These are phyloP conservation scores for Gastrodia elata DNA, from an alignment of 106 monocot species.

Conservation along the genomic window DNA sequence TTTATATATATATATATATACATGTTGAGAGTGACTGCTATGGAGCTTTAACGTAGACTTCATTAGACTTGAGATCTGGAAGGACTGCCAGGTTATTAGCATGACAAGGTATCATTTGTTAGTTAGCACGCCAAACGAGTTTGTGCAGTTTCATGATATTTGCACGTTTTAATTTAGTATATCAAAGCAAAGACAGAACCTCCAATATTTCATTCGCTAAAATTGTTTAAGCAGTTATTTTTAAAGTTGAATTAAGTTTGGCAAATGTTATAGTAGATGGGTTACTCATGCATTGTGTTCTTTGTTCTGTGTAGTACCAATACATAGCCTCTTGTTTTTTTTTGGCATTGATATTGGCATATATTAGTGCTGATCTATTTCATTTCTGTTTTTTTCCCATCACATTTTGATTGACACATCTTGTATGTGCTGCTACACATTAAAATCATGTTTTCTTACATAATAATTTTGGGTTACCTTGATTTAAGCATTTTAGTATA, in stretches of 20 bases:
- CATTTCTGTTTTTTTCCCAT: not conserved
- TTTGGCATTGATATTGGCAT: not conserved
- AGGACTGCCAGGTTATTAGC: too few relatives aligned
- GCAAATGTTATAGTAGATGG: not conserved
- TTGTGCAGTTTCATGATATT: not conserved
- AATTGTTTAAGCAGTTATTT: too few relatives aligned
- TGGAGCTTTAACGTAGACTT: too few relatives aligned
- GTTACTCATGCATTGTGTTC: not conserved
- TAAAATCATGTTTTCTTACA: not conserved
- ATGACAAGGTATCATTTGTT: too few relatives aligned
- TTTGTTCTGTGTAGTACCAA: not conserved
- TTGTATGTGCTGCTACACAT: not conserved
- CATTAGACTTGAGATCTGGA: too few relatives aligned
- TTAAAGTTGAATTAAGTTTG: not conserved
- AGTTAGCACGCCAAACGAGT: not conserved
- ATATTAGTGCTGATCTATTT: not conserved
- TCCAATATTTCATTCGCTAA: not conserved
- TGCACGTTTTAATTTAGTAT: not conserved
- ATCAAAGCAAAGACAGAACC: not conserved
- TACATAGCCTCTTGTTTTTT: not conserved
- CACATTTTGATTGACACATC: not conserved
- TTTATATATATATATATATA: too few relatives aligned
- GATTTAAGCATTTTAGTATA: constrained; percentile 2
- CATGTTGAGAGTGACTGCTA: too few relatives aligned
- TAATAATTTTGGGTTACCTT: not conserved